Evolutionary conservation across 768 basidiomycete genomes (phyloP).

Genomic region (Punctularia strigosozonata): DNA sequence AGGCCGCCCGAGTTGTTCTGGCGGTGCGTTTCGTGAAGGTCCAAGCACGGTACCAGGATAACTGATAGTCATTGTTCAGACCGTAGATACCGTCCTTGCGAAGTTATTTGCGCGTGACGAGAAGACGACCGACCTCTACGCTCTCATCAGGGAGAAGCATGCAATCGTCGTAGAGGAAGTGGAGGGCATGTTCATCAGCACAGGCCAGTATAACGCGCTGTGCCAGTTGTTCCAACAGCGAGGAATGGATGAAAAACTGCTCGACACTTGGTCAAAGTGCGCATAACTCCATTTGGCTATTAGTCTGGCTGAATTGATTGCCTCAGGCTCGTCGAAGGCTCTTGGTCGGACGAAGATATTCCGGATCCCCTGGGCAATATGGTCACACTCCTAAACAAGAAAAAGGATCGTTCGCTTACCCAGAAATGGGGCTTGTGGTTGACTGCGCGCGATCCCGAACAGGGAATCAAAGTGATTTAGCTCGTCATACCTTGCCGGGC

Average conservation of each 20-base stretch:
- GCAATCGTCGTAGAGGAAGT: slow-evolving; percentile 47
- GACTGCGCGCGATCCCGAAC: slow-evolving; percentile 51
- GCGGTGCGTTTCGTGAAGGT: too few species aligned
- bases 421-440: slow-evolving; percentile 81
- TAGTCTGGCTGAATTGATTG: background rate
- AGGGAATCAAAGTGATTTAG: slow-evolving; percentile 51
- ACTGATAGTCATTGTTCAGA: too few species aligned
- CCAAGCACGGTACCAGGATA: too few species aligned
- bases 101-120: slow-evolving; percentile 57
- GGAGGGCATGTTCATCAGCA: slow-evolving; percentile 39
- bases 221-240: slow-evolving; percentile 46
- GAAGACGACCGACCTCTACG: slow-evolving; percentile 49
- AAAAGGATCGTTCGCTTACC: slow-evolving; percentile 46
- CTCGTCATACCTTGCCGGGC: background rate
- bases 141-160: slow-evolving; percentile 43
- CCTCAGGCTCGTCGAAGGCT: slow-evolving; percentile 51
- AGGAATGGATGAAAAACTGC: slow-evolving; percentile 47
- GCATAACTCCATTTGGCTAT: slow-evolving; percentile 9
- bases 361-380: slow-evolving; percentile 52
- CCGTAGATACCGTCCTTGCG: slow-evolving; percentile 73
- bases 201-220: slow-evolving; percentile 47
- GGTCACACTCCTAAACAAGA: slow-evolving; percentile 41
- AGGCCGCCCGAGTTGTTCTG: too few species aligned
- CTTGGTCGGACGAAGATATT: slow-evolving; percentile 52
- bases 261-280: slow-evolving; percentile 60